A percentile compares a stretch with the other conserved stretches of the same genome.
phyloP scores from a whole-genome alignment of 2,329 filamentous ascomycete genomes.

The Cordyceps pruinosa region DNA sequence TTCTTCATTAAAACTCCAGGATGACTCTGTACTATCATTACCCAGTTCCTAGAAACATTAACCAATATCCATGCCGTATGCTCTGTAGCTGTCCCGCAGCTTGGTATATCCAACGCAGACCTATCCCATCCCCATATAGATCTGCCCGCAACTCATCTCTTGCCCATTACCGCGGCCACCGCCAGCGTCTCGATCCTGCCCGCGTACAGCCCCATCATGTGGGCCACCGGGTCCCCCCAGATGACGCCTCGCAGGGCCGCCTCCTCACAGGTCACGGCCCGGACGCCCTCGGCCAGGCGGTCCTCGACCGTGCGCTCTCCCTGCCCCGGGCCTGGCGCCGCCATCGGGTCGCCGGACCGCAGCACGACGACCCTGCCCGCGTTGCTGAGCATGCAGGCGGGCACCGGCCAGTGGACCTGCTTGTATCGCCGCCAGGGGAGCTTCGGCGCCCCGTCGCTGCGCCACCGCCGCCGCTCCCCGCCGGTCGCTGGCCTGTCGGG shows the following conservation, averaged over 20 bases:
- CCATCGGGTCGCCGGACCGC: conserved; percentile 39
- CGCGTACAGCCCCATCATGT: conserved; percentile 73
- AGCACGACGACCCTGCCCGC: conserved; percentile 64
- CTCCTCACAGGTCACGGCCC: conserved; percentile 62
- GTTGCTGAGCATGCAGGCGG: conserved; percentile 59
- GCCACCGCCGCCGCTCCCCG: neutral
- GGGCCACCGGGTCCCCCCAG: conserved; percentile 76
- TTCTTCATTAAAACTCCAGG: too few species aligned
- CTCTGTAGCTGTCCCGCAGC: neutral
- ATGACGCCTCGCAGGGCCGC: conserved; percentile 61
- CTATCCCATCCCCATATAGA: neutral
- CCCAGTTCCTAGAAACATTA: neutral
- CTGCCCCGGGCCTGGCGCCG: conserved; percentile 18
- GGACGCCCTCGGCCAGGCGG: conserved; percentile 51
- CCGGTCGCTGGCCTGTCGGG: neutral
- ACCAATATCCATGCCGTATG: neutral
- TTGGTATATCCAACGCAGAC: neutral
- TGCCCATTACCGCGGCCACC: conserved; percentile 42
- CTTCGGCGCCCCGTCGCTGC: neutral
- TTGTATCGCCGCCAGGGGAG: conserved; percentile 1
- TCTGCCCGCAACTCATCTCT: neutral
- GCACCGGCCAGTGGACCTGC: conserved; percentile 55
- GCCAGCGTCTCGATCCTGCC: conserved; percentile 65
- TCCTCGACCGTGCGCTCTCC: conserved; percentile 41
- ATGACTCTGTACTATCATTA: too few species aligned